Conservation (phyloP, 78 protist species). For the Dictyostelium intermedium region DNA sequence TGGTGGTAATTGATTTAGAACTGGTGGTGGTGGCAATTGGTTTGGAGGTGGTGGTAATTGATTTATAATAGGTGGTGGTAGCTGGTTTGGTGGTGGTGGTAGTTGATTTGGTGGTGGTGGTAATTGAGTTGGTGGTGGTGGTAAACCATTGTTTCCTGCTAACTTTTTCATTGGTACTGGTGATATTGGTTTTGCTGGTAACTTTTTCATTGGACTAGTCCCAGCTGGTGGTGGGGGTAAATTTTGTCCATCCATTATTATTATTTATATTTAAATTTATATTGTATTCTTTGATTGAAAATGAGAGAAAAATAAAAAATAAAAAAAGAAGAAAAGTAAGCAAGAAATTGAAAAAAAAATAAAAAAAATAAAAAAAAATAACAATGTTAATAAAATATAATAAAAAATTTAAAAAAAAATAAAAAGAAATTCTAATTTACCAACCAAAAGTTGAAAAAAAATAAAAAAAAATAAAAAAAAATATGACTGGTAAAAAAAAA, state of each 20-base stretch:
- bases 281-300: not conserved
- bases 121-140: constrained; percentile 8
- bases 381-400: not conserved
- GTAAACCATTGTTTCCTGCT: not conserved
- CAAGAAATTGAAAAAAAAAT: not conserved
- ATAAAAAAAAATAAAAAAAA: no score
- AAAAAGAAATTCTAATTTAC: not conserved
- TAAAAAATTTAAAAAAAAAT: no score
- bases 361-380: not conserved
- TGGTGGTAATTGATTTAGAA: not conserved
- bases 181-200: constrained; percentile 21
- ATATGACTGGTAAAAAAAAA: not conserved
- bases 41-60: not conserved
- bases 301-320: not conserved
- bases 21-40: constrained; percentile 8
- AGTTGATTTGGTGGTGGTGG: not conserved
- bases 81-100: constrained; percentile 7
- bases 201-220: not conserved
- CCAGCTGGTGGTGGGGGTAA: not conserved
- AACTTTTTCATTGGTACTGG: constrained; percentile 4
- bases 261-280: not conserved
- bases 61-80: constrained; percentile 6
- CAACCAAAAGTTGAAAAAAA: not conserved
- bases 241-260: constrained; percentile 17
- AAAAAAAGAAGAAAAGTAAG: not conserved